Evolutionary conservation across 139 green algal genomes (phyloP).

Genomic region (Coelastrella sp.): DNA sequence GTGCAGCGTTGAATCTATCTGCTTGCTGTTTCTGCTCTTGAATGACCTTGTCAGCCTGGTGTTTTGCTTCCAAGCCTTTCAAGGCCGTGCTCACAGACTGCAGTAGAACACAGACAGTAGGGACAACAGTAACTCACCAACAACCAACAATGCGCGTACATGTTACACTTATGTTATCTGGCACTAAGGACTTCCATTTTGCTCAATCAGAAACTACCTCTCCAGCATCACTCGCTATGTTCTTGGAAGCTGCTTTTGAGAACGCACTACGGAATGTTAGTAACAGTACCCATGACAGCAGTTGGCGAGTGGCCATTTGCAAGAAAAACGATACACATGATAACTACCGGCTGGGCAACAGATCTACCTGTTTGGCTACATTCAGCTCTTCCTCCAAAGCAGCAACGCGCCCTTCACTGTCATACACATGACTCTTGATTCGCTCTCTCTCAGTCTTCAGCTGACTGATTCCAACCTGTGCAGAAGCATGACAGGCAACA

Average conservation of each 20-base stretch:
- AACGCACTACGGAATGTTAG: too few species aligned
- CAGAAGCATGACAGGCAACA: background rate
- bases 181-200: too few species aligned
- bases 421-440: background rate
- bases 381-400: conserved; percentile 40
- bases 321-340: too few species aligned
- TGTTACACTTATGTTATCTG: too few species aligned
- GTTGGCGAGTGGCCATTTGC: too few species aligned
- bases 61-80: conserved; percentile 29
- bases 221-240: too few species aligned
- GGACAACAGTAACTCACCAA: background rate
- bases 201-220: too few species aligned
- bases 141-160: too few species aligned
- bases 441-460: conserved; percentile 43
- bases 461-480: conserved; percentile 21
- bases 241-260: too few species aligned
- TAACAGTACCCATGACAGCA: too few species aligned
- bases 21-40: conserved; percentile 21
- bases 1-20: background rate
- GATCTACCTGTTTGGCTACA: conserved; percentile 30
- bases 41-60: conserved; percentile 18
- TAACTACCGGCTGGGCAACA: background rate
- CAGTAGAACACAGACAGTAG: background rate
- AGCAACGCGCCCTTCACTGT: background rate
- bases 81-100: conserved; percentile 16